These are phyloP conservation scores for Annulohypoxylon moriforme DNA, from an alignment of 495 filamentous ascomycete species.

Conservation along the genomic window DNA sequence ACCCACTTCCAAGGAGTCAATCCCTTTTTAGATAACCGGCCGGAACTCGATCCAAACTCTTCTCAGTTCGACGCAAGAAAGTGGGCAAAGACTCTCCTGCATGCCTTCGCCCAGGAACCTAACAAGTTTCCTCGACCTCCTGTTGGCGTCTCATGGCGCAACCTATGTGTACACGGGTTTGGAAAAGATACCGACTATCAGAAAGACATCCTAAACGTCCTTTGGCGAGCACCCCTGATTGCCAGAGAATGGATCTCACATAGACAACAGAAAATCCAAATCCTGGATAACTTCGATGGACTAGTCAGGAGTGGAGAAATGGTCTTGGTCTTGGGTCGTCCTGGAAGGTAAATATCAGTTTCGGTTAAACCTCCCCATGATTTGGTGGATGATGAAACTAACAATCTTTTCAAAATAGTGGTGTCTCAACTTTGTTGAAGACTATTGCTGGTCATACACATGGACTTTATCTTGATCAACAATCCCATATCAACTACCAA, in stretches of 20 bases:
- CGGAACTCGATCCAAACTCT: conserved; percentile 27
- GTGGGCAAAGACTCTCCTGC: conserved; percentile 18
- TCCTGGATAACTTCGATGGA: conserved; percentile 78
- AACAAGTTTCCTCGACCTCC: conserved; percentile 28
- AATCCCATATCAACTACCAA: conserved; percentile 63
- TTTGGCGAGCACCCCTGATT: conserved; percentile 18
- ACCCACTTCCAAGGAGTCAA: conserved; percentile 23
- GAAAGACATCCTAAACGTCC: conserved; percentile 26
- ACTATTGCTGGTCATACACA: conserved; percentile 75
- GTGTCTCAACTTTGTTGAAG: conserved; percentile 72
- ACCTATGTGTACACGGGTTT: conserved; percentile 23
- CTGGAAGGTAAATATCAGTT: conserved; percentile 55
- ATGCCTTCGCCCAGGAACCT: conserved; percentile 29
- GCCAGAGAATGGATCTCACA: conserved; percentile 24
- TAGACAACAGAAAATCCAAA: conserved; percentile 57
- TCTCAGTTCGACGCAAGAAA: conserved; percentile 23
- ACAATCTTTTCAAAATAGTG: background rate
- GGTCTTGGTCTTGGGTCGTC: conserved; percentile 80
- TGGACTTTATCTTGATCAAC: conserved; percentile 57
- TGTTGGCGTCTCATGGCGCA: conserved; percentile 24
- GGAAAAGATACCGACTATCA: conserved; percentile 32
- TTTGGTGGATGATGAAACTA: background rate
- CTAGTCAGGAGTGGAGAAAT: conserved; percentile 80
- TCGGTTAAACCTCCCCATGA: background rate
- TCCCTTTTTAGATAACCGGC: conserved; percentile 10